phyloP scores from a whole-genome alignment of 805 yeast genomes.

The Kazachstania africana region DNA sequence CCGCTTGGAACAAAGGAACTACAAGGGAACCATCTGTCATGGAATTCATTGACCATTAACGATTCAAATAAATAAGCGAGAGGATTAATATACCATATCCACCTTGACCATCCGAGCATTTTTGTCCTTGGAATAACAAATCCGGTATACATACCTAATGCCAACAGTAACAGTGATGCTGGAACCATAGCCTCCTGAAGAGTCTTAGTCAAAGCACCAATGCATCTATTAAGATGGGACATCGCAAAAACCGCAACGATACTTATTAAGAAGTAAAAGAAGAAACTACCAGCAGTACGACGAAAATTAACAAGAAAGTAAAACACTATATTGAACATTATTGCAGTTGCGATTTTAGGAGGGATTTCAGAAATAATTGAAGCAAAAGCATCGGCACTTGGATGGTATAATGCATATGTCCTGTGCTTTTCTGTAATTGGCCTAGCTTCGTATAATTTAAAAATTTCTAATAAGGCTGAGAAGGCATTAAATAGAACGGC shows the following conservation, averaged over 20 bases:
- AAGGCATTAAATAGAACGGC: slow-evolving; percentile 54
- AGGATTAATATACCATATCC: slow-evolving; percentile 53
- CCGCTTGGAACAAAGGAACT: slow-evolving; percentile 37
- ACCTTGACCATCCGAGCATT: slow-evolving; percentile 54
- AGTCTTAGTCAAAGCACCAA: slow-evolving; percentile 38
- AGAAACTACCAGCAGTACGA: slow-evolving; percentile 41
- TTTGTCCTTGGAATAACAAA: slow-evolving; percentile 46
- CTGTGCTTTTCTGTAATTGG: slow-evolving; percentile 50
- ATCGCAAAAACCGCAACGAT: slow-evolving; percentile 35
- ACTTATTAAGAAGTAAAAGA: slow-evolving; percentile 38
- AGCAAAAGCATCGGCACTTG: slow-evolving; percentile 48
- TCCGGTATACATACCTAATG: slow-evolving; percentile 41
- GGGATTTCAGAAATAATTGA: slow-evolving; percentile 42
- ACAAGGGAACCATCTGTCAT: slow-evolving; percentile 35
- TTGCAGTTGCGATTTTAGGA: slow-evolving; percentile 32
- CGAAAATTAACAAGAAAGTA: slow-evolving; percentile 45
- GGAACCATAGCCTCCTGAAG: slow-evolving; percentile 49
- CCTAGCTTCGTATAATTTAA: slow-evolving; percentile 42
- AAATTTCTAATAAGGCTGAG: slow-evolving; percentile 46
- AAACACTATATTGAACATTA: slow-evolving; percentile 37
- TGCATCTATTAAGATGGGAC: slow-evolving; percentile 43
- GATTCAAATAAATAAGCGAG: slow-evolving; percentile 48
- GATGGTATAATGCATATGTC: slow-evolving; percentile 44
- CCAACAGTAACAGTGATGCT: slow-evolving; percentile 38
- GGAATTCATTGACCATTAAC: slow-evolving; percentile 46